phyloP scores from a whole-genome alignment of 768 basidiomycete species.

The Melanogaster broomeanus region DNA sequence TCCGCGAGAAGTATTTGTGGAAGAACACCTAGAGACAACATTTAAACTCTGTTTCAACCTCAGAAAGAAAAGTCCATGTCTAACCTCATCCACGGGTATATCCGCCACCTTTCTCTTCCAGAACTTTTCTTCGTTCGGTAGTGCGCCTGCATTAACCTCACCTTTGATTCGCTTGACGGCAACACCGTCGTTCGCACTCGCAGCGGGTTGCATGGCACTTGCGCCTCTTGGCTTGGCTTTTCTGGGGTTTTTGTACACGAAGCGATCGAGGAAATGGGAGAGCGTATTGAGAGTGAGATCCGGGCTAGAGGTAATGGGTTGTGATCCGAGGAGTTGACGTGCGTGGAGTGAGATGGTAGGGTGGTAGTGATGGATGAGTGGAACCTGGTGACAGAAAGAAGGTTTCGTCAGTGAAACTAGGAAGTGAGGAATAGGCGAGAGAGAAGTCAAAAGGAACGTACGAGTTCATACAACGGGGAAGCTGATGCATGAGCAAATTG shows the following conservation, averaged over 20 bases:
- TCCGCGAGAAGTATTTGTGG: constrained; percentile 83
- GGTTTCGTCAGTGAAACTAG: neutral
- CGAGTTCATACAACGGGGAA: constrained; percentile 89
- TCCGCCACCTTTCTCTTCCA: constrained; percentile 67
- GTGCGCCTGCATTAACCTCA: constrained; percentile 44
- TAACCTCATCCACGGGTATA: constrained; percentile 86
- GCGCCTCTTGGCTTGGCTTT: constrained; percentile 69
- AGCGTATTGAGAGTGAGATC: constrained; percentile 94
- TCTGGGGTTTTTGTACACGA: constrained; percentile 97
- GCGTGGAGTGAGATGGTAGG: constrained; percentile 88
- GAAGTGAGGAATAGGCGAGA: neutral
- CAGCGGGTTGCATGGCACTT: constrained; percentile 95
- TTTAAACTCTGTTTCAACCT: neutral
- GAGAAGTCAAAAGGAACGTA: constrained; percentile 38
- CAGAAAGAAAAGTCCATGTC: constrained; percentile 21
- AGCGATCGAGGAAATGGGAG: constrained; percentile 93
- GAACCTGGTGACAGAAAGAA: constrained; percentile 48
- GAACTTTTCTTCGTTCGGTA: constrained; percentile 78
- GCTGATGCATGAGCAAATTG: constrained; percentile 79
- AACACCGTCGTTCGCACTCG: constrained; percentile 56
- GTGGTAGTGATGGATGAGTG: constrained; percentile 85
- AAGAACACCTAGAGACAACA: constrained; percentile 69
- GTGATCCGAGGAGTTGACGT: constrained; percentile 70
- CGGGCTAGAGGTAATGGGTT: constrained; percentile 77
- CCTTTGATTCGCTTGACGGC: constrained; percentile 75